A percentile compares a stretch with the other conserved stretches of the same genome.
Evolutionary conservation across 2,329 filamentous ascomycete species (phyloP).

Genomic region (Myriangium duriaei): DNA sequence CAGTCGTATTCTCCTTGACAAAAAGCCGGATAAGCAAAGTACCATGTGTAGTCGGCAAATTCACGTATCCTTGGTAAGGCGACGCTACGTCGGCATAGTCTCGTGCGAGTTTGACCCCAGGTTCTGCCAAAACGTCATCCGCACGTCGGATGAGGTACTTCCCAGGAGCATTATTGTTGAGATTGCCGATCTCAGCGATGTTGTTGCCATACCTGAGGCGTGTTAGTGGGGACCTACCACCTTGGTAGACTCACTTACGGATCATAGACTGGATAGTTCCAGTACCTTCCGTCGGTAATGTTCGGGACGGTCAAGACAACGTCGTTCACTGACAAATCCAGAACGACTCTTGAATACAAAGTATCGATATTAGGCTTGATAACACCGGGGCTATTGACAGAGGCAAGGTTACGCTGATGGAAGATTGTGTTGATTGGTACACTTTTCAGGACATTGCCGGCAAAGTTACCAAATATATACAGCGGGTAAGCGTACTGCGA

Average conservation of each 20-base stretch:
- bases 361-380: slow-evolving; percentile 2
- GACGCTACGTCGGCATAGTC: background rate
- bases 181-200: slow-evolving; percentile 10
- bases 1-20: slow-evolving; percentile 8
- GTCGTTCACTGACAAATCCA: slow-evolving; percentile 27
- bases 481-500: background rate
- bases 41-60: slow-evolving; percentile 11
- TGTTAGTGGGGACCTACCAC: background rate
- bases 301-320: slow-evolving; percentile 9
- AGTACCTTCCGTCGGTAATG: slow-evolving; percentile 9
- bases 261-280: slow-evolving; percentile 10
- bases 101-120: background rate
- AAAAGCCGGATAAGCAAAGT: slow-evolving; percentile 13
- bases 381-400: slow-evolving; percentile 2
- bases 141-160: slow-evolving; percentile 12
- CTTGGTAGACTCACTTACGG: slow-evolving; percentile 2
- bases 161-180: slow-evolving; percentile 9
- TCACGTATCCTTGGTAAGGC: slow-evolving; percentile 7
- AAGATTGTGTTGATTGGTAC: slow-evolving; percentile 7
- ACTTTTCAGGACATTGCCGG: slow-evolving; percentile 4
- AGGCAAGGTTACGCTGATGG: slow-evolving; percentile 9
- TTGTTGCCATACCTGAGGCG: slow-evolving; percentile 8
- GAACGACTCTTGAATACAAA: background rate
- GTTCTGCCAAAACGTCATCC: slow-evolving; percentile 4
- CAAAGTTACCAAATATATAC: slow-evolving; percentile 9